Evolutionary conservation across 2,329 filamentous ascomycete genomes (phyloP).

Genomic region (Xylariaceae sp.): DNA sequence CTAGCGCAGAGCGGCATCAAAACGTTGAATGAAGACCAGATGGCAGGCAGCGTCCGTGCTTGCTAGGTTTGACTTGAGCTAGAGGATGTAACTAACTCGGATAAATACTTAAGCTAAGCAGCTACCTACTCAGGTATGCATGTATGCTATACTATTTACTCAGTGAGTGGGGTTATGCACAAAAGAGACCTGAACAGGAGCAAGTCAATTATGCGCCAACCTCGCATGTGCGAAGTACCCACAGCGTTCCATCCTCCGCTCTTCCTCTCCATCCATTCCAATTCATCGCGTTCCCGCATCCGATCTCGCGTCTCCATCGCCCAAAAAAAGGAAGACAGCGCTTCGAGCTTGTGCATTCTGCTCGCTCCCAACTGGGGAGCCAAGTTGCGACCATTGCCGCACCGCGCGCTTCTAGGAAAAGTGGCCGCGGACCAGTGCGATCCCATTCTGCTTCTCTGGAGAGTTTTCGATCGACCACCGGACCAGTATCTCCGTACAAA

Average conservation of each 20-base stretch:
- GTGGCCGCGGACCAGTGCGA: background rate
- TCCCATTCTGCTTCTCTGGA: background rate
- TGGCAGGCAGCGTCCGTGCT: too few relatives aligned
- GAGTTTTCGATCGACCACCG: background rate
- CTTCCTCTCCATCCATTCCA: background rate
- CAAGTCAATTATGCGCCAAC: too few relatives aligned
- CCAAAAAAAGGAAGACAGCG: constrained; percentile 1
- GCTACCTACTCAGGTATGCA: too few relatives aligned
- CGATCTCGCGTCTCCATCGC: constrained; percentile 1
- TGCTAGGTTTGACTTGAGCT: too few relatives aligned
- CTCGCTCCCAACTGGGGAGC: background rate
- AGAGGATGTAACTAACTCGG: too few relatives aligned
- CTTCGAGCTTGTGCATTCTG: constrained; percentile 3
- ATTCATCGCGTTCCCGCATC: background rate
- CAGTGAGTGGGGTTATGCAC: too few relatives aligned
- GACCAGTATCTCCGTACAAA: background rate
- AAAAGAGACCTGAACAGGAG: too few relatives aligned
- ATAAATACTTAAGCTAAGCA: too few relatives aligned
- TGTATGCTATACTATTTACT: too few relatives aligned
- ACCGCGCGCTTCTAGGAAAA: background rate
- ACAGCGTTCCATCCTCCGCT: background rate
- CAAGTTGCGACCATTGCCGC: background rate
- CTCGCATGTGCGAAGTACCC: background rate
- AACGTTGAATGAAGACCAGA: too few relatives aligned
- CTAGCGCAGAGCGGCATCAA: too few relatives aligned